Percentiles rank a stretch among this genome's conserved stretches.
Conservation (phyloP, 106 monocot genomes). For the Hemerocallis citrina region DNA sequence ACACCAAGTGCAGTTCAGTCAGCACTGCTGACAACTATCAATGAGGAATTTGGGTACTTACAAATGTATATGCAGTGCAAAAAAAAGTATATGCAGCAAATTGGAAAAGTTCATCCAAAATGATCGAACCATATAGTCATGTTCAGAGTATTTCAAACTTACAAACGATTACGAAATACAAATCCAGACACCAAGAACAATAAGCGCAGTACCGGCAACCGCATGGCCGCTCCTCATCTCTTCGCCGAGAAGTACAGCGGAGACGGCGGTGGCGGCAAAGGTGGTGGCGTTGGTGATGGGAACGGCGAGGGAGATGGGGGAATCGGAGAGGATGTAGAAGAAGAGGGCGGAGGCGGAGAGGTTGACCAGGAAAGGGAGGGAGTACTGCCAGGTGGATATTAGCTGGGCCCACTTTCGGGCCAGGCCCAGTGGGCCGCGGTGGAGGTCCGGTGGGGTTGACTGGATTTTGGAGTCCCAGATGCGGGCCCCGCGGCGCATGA, state of each 20-base stretch:
- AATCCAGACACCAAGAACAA: constrained; percentile 75
- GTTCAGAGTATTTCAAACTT: no score
- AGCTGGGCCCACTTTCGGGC: constrained; percentile 50
- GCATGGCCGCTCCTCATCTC: constrained; percentile 28
- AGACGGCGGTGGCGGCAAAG: constrained; percentile 86
- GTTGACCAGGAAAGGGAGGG: constrained; percentile 73
- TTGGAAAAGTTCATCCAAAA: not conserved
- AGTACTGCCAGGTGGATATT: constrained; percentile 77
- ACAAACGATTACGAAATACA: constrained; percentile 38
- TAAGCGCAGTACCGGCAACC: constrained; percentile 45
- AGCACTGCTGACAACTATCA: no score
- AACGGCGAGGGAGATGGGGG: constrained; percentile 87
- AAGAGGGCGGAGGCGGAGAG: constrained; percentile 87
- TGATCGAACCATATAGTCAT: no score
- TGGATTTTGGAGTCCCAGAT: constrained; percentile 42
- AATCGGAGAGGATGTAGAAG: constrained; percentile 68
- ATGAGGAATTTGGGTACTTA: no score
- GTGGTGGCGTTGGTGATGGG: constrained; percentile 95
- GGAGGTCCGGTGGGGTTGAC: not conserved
- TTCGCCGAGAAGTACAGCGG: constrained; percentile 61
- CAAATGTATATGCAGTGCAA: not conserved
- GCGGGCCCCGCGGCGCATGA: constrained; percentile 79
- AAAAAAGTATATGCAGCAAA: not conserved
- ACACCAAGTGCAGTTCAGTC: no score
- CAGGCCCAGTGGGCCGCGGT: constrained; percentile 8